These are phyloP conservation scores for Apocynum venetum DNA, from an alignment of 257 asterid species.

Conservation along the genomic window DNA sequence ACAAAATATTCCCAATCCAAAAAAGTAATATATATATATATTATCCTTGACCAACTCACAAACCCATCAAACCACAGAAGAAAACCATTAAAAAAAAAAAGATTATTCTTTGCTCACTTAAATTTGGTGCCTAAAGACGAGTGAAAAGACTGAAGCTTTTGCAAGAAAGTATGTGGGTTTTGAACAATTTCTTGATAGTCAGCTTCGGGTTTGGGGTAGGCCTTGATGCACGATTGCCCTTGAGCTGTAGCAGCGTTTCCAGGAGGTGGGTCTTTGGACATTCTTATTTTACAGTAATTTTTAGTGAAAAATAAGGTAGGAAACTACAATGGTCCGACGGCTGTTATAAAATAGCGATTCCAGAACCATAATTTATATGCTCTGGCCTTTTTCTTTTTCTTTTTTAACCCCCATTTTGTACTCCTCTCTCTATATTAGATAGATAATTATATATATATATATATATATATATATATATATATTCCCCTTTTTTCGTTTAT, in stretches of 20 bases:
- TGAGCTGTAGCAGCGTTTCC: constrained; percentile 19
- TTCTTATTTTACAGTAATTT: constrained; percentile 21
- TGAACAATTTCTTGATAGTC: constrained; percentile 67
- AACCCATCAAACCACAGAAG: not conserved
- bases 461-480: no score
- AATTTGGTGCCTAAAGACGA: constrained; percentile 28
- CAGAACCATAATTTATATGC: not conserved
- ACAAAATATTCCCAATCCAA: not conserved
- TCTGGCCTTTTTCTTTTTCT: not conserved
- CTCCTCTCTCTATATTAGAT: no score
- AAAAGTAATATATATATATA: not conserved
- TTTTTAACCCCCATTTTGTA: no score
- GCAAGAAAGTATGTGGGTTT: constrained; percentile 57
- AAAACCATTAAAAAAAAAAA: not conserved
- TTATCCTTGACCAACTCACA: not conserved
- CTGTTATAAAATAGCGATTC: not conserved
- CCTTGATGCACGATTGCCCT: constrained; percentile 1
- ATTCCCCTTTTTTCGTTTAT: no score
- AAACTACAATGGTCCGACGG: not conserved
- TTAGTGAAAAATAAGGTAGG: not conserved
- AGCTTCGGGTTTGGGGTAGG: constrained; percentile 82
- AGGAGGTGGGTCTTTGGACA: constrained; percentile 51
- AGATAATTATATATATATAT: no score
- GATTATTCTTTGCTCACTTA: constrained; percentile 12
- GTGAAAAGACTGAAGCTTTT: constrained; percentile 66